phyloP scores from a whole-genome alignment of 2,329 filamentous ascomycete genomes.

The Diaporthe humulicola region DNA sequence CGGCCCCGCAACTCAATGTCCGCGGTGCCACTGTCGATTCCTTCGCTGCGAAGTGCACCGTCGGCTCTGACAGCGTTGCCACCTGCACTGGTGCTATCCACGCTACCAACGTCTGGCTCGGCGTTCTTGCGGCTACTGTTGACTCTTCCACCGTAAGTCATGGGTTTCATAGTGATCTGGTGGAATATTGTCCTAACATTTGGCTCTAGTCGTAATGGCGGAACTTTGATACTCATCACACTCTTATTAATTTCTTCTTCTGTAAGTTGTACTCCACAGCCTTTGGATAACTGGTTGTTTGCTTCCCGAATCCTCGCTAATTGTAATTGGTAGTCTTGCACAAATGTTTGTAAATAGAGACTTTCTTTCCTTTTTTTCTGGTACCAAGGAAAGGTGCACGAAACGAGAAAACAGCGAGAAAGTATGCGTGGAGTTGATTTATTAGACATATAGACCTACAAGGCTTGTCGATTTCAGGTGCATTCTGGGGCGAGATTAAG shows the following conservation, averaged over 20 bases:
- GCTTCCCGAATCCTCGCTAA: neutral
- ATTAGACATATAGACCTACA: no score
- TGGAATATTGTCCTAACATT: neutral
- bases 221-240: neutral
- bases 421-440: no score
- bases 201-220: neutral
- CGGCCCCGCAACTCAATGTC: neutral
- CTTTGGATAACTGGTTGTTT: neutral
- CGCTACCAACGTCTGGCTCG: neutral
- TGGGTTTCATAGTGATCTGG: neutral
- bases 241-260: neutral
- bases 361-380: no score
- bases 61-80: slow-evolving; percentile 12
- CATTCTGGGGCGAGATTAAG: no score
- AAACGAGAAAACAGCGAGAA: no score
- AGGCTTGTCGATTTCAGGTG: no score
- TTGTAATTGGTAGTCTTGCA: neutral
- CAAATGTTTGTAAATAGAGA: neutral
- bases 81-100: slow-evolving; percentile 18
- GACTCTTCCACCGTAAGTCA: neutral
- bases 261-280: neutral
- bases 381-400: no score
- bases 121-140: neutral
- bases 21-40: slow-evolving; percentile 1
- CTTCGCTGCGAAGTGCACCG: neutral